Conservation (phyloP, 352 stramenopile species). For the Phytophthora kernoviae region DNA sequence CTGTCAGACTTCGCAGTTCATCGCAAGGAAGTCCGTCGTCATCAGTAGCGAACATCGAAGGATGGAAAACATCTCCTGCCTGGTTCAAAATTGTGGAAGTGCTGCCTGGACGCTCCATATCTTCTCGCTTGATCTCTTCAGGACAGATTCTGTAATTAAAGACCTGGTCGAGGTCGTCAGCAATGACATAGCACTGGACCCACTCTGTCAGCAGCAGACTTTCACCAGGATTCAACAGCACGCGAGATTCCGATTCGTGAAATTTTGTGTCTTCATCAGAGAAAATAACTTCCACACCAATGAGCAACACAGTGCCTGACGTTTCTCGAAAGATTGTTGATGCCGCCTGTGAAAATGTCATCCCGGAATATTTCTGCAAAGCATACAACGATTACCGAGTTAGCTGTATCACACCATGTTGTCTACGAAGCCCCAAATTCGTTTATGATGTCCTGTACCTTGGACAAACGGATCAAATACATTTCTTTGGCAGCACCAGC, state of each 20-base stretch:
- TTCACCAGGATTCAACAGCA: conserved; percentile 75
- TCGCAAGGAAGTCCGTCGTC: conserved; percentile 35
- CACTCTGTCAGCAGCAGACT: conserved; percentile 79
- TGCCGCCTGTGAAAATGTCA: conserved; percentile 72
- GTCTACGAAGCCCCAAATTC: no score
- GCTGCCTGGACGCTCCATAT: conserved; percentile 34
- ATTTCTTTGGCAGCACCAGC: conserved; percentile 82
- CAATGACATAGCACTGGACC: conserved; percentile 88
- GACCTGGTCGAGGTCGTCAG: conserved; percentile 76
- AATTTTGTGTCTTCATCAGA: conserved; percentile 41
- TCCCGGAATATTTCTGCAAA: conserved; percentile 59
- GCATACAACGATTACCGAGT: not conserved
- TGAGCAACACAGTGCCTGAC: conserved; percentile 69
- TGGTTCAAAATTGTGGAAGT: conserved; percentile 49
- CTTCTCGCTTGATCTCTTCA: conserved; percentile 48
- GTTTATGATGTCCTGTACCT: no score
- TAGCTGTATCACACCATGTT: not conserved
- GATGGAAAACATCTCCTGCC: conserved; percentile 61
- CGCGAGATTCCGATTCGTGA: conserved; percentile 51
- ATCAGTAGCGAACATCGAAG: conserved; percentile 30
- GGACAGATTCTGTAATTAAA: conserved; percentile 62
- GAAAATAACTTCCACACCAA: conserved; percentile 80
- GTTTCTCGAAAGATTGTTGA: conserved; percentile 71
- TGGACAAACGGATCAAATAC: conserved; percentile 82
- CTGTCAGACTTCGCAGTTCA: conserved; percentile 53